These are phyloP conservation scores for Fusarium siculi DNA, from an alignment of 2,329 filamentous ascomycete genomes.

Conservation along the genomic window DNA sequence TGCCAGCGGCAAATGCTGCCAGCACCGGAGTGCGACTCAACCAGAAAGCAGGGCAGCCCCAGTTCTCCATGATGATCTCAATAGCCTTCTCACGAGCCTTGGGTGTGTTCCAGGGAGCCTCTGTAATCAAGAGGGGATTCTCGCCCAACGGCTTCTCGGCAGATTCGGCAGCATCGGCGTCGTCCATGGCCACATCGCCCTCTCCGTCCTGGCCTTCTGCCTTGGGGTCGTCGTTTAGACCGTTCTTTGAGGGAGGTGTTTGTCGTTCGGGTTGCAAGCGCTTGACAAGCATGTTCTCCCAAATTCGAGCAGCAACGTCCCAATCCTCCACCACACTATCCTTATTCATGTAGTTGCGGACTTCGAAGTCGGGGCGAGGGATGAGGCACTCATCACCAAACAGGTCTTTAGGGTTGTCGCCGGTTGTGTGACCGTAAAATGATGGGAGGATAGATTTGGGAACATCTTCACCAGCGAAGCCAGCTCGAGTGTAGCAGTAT, in stretches of 20 bases:
- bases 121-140: slow-evolving; percentile 91
- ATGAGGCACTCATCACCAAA: slow-evolving; percentile 94
- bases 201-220: slow-evolving; percentile 69
- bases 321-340: slow-evolving; percentile 96
- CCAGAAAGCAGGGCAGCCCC: slow-evolving; percentile 96
- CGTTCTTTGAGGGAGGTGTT: slow-evolving; percentile 77
- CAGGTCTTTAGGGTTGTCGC: slow-evolving; percentile 63
- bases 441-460: slow-evolving; percentile 94
- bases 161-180: slow-evolving; percentile 49
- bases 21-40: slow-evolving; percentile 89
- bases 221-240: slow-evolving; percentile 75
- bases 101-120: slow-evolving; percentile 89
- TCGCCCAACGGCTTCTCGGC: slow-evolving; percentile 86
- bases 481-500: slow-evolving; percentile 89
- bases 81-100: slow-evolving; percentile 94
- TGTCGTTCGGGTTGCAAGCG: slow-evolving; percentile 82
- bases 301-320: slow-evolving; percentile 88
- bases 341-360: slow-evolving; percentile 90
- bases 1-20: slow-evolving; percentile 90
- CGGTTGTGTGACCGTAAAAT: slow-evolving; percentile 77
- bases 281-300: slow-evolving; percentile 92
- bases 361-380: slow-evolving; percentile 79
- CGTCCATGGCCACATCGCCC: slow-evolving; percentile 70
- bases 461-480: slow-evolving; percentile 97
- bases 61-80: slow-evolving; percentile 96